These are phyloP conservation scores for Secale cereale DNA, from an alignment of 176 grass and related monocot genomes.

Conservation along the genomic window DNA sequence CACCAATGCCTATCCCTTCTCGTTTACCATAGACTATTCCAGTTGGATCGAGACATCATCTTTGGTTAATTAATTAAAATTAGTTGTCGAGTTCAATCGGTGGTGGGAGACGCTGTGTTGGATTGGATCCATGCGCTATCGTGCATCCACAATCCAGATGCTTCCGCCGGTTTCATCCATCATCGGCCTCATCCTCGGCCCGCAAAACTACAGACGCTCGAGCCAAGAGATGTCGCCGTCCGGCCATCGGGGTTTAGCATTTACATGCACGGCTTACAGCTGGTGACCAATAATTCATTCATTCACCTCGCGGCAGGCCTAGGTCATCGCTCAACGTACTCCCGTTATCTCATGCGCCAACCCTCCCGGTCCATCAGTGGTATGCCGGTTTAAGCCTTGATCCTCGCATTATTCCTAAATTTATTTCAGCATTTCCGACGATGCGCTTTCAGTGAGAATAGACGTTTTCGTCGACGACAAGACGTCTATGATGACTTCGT, in stretches of 20 bases:
- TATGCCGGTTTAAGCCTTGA: too few species aligned
- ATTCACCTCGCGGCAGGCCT: not conserved
- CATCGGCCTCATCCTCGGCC: not conserved
- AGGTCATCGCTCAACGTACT: not conserved
- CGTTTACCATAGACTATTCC: slow-evolving; percentile 15
- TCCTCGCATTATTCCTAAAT: too few species aligned
- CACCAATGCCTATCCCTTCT: not conserved
- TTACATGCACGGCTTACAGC: not conserved
- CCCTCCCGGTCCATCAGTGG: too few species aligned
- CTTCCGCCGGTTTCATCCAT: not conserved
- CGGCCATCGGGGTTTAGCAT: not conserved
- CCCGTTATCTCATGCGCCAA: not conserved
- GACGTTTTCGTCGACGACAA: too few species aligned
- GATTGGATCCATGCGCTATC: not conserved
- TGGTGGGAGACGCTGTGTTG: not conserved
- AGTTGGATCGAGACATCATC: not conserved
- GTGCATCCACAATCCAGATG: slow-evolving; percentile 4
- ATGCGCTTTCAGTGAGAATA: too few species aligned
- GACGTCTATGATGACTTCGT: too few species aligned
- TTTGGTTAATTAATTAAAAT: slow-evolving; percentile 24
- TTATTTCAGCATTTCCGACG: too few species aligned
- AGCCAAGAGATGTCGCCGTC: not conserved
- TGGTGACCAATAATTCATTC: not conserved
- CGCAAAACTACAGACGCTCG: not conserved
- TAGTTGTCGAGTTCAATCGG: slow-evolving; percentile 12